Evolutionary conservation across 2,329 filamentous ascomycete species (phyloP), one percentile per base, ranked within the genome.

Genomic region (Verruconis gallopava): DNA sequence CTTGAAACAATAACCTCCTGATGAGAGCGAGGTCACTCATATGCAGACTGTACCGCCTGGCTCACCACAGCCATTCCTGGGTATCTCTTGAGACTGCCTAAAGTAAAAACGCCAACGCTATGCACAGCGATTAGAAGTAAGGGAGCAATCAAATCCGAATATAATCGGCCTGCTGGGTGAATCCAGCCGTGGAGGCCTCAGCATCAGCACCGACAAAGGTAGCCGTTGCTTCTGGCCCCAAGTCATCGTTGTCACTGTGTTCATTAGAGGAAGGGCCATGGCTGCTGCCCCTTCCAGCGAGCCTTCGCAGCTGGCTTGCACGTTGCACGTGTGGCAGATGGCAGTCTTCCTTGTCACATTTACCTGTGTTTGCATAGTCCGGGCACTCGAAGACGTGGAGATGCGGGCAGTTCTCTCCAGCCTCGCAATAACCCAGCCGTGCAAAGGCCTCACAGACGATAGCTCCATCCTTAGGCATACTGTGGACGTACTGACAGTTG

Each of bases 311-410:
- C 55, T 85, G 81, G 54, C 83, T 86, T 57, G 86, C 86, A 63
- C 84, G 79, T 65, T 91, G 84, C 58, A 89, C 77, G 64, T 98
- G 91, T 46, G 78, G 81, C 42, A 94, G 73, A 58, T 81, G 82
- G 68, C 89, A 96, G 50, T 79, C 78, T 62, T 79, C 77, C 58
- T 74, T 77, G 58, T 77, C 78, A 74, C 91, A 98, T 48, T 71
- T 68, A 53, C 89, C 89, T 46, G 75, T 85, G 64, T 94, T 93
- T 72, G 85, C 84, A 68, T 93, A 95, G 59, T 93, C 83, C 48
- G 91, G 89, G 62, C 91, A 96, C 62, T 96, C 89, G 63, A 81
- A 81, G 44, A 89, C 81, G 66, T 98, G 91, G 47, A 86, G 81
- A 49, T 91, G 77, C 46, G 75, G 63, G 63, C 91, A 96, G 43